Conservation (phyloP, 1,139 yeast genomes). For the Geotrichum macrosporum region DNA sequence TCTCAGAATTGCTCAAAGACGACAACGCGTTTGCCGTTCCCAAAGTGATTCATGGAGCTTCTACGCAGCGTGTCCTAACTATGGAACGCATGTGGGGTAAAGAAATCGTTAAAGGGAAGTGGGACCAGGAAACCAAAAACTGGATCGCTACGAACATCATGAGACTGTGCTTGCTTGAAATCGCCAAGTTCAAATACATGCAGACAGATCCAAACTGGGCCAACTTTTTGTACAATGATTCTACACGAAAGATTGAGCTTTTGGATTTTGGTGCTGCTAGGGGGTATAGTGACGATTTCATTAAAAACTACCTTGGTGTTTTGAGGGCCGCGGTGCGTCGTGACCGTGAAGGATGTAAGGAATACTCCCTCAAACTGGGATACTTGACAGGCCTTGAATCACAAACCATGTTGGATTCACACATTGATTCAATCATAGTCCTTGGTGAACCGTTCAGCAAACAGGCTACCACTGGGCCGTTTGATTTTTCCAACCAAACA, state of each 20-base stretch:
- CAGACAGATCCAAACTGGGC: slow-evolving; percentile 99
- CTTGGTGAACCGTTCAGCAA: slow-evolving; percentile 84
- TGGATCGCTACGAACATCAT: slow-evolving; percentile 83
- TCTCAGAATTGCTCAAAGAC: slow-evolving; percentile 55
- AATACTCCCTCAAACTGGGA: slow-evolving; percentile 70
- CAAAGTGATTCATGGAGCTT: slow-evolving; percentile 65
- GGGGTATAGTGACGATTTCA: slow-evolving; percentile 64
- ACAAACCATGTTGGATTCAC: slow-evolving; percentile 83
- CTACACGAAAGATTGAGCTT: slow-evolving; percentile 66
- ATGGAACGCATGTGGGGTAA: slow-evolving; percentile 85
- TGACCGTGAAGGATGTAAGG: slow-evolving; percentile 62
- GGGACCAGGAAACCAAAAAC: slow-evolving; percentile 62
- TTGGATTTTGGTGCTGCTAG: slow-evolving; percentile 96
- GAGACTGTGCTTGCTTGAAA: slow-evolving; percentile 81
- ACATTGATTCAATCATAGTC: slow-evolving; percentile 82
- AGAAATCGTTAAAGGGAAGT: slow-evolving; percentile 71
- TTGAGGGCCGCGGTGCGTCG: slow-evolving; percentile 71
- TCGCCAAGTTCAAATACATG: slow-evolving; percentile 83
- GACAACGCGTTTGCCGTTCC: slow-evolving; percentile 80
- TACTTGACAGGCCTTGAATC: slow-evolving; percentile 90
- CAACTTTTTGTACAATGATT: slow-evolving; percentile 75
- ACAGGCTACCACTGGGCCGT: slow-evolving; percentile 46
- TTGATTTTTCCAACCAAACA: slow-evolving; percentile 77
- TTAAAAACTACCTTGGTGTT: slow-evolving; percentile 62
- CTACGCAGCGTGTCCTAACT: slow-evolving; percentile 80